Conservation (phyloP, 169 alveolate genomes). For the Theileria orientalis region DNA sequence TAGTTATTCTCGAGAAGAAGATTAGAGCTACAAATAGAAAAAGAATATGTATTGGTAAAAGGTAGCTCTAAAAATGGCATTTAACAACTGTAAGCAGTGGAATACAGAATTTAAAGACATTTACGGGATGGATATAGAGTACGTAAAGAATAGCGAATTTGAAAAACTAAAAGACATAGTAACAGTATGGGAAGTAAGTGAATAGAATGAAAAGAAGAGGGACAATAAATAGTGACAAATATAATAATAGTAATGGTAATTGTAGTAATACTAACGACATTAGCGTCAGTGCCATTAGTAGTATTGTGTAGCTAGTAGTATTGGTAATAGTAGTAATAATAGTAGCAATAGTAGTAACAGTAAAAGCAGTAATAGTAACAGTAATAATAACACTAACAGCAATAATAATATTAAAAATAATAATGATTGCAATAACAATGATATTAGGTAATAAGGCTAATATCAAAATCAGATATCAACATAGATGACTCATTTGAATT, state of each 20-base stretch:
- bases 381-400: too few species aligned
- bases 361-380: too few species aligned
- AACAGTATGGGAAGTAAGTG: slow-evolving; percentile 6
- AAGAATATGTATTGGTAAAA: too few species aligned
- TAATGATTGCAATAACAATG: too few species aligned
- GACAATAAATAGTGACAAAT: background rate
- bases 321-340: too few species aligned
- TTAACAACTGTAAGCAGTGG: background rate
- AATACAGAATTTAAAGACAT: background rate
- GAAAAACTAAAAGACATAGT: background rate
- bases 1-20: too few species aligned
- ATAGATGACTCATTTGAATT: background rate
- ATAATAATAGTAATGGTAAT: background rate
- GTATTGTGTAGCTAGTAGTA: background rate
- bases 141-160: background rate
- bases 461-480: background rate
- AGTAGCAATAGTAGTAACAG: too few species aligned
- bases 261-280: too few species aligned
- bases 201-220: background rate
- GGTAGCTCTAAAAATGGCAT: background rate
- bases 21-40: too few species aligned
- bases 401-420: too few species aligned
- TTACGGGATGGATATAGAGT: background rate
- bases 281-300: background rate
- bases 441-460: background rate